phyloP scores from a whole-genome alignment of 2,329 filamentous ascomycete species.

The Colletotrichum sp. region DNA sequence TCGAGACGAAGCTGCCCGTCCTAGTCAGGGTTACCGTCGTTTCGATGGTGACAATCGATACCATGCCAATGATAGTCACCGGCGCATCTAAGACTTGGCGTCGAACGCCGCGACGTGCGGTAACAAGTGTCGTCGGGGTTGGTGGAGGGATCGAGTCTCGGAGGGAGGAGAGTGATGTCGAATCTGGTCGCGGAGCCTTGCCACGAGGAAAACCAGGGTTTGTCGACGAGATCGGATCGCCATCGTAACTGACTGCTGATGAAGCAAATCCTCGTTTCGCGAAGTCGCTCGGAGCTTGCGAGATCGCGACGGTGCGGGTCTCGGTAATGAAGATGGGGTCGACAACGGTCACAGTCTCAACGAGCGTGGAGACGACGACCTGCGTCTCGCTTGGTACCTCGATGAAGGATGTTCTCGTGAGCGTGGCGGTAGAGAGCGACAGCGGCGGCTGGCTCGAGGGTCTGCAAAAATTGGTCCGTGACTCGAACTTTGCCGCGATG shows the following conservation, averaged over 20 bases:
- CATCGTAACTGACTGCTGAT: background rate
- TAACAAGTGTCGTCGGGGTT: background rate
- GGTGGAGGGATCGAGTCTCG: background rate
- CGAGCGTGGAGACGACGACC: conserved; percentile 21
- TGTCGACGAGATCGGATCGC: background rate
- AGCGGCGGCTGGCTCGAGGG: background rate
- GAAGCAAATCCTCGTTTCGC: background rate
- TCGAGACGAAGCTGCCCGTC: conserved; percentile 2
- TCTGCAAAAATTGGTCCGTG: background rate
- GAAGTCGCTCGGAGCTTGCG: conserved; percentile 18
- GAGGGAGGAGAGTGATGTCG: background rate
- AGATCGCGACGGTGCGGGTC: conserved; percentile 26
- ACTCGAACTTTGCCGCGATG: background rate
- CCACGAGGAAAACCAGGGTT: too few species aligned
- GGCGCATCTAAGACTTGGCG: background rate
- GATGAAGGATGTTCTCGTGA: conserved; percentile 22
- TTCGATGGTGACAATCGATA: conserved; percentile 1
- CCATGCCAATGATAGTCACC: background rate
- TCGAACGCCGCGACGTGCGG: background rate
- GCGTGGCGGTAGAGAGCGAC: conserved; percentile 1
- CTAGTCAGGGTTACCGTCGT: conserved; percentile 10
- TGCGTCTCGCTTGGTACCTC: conserved; percentile 20
- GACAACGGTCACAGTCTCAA: conserved; percentile 27
- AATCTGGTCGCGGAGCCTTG: background rate
- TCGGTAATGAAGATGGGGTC: conserved; percentile 26